A percentile compares a stretch with the other conserved stretches of the same genome.
phyloP scores from a whole-genome alignment of 352 stramenopile species.

The Phytophthora podocarpi region DNA sequence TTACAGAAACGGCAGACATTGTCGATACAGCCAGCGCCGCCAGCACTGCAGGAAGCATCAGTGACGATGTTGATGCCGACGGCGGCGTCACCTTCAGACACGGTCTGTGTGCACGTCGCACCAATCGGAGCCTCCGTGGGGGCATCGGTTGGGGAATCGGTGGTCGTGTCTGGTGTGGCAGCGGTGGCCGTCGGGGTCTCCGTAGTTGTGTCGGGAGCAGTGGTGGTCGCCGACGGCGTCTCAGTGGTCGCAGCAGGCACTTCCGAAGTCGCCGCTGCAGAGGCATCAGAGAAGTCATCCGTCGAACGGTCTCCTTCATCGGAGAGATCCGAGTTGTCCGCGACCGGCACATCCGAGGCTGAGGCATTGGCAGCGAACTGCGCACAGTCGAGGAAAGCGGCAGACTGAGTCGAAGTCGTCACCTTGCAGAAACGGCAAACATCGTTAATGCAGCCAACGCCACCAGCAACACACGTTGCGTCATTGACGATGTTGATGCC shows the following conservation, averaged over 20 bases:
- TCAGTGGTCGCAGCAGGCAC: neutral
- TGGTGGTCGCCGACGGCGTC: neutral
- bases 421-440: constrained; percentile 38
- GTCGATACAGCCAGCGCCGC: too few relatives aligned
- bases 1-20: too few relatives aligned
- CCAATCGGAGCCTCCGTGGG: neutral
- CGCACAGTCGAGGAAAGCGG: constrained; percentile 17
- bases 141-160: neutral
- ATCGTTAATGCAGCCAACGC: constrained; percentile 40
- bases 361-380: neutral
- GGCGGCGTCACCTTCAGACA: too few relatives aligned
- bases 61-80: too few relatives aligned
- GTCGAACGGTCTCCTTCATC: constrained; percentile 2
- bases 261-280: neutral
- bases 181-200: neutral
- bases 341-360: constrained; percentile 3
- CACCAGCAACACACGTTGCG: constrained; percentile 34
- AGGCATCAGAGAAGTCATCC: constrained; percentile 9
- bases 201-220: neutral
- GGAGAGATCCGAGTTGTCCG: constrained; percentile 4
- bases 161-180: neutral
- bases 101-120: constrained; percentile 14
- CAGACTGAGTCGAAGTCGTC: constrained; percentile 22
- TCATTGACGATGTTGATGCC: too few relatives aligned
- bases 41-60: too few relatives aligned